Base-by-base conservation (phyloP, 2,329 filamentous ascomycete genomes). In the Laburnicola sp. region DNA sequence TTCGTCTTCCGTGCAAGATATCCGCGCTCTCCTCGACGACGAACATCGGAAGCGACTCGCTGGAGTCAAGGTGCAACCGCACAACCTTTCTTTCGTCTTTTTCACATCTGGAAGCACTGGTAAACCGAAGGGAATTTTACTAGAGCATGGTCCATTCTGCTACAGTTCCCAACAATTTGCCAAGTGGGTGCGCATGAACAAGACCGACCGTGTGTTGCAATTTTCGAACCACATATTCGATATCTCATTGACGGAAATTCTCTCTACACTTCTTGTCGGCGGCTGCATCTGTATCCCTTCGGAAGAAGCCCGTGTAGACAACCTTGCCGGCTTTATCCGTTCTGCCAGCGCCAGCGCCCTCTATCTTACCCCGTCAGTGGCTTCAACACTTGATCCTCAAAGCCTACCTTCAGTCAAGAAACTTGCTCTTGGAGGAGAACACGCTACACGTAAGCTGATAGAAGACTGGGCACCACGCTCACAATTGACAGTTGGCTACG, bases 281-380 rank as follows among this genome's bases (percentile, higher is more conserved):
- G 79, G 76, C 2, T 76, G 74, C 44, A 68, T 81, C 16, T 81
- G 78, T 60, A 77, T 82, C 5, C 78, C 80, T 0, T 80, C 78
- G 0, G 80, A 82, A 16, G 73, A 77, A 38, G 76, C 78, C 35
- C 72, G 79, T 2, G 72, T 80, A 54, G 78, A 80, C 58, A 70
- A 79, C 51, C 57, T 80, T 6, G 76, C 73, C 47, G 75, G 71
- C 3, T 74, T 74, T 2, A 62, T 65, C 38, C 59, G 36, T 37
- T 48, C 34, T 0, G 40, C 57, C 38, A 41, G 54, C 2, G 50
- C 48, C 4, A 63, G 55, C 34, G 51, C 25, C 25, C 42, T 31
- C 0, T 76, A 79, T 56, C 74, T 84, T 57, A 86, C 84, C 0
- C 80, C 83, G 1, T 75, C 82, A 0, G 75, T 86, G 11, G 80